A percentile compares a stretch with the other conserved stretches of the same genome.
phyloP scores from a whole-genome alignment of 2,329 filamentous ascomycete species.

The Geosmithia flava region DNA sequence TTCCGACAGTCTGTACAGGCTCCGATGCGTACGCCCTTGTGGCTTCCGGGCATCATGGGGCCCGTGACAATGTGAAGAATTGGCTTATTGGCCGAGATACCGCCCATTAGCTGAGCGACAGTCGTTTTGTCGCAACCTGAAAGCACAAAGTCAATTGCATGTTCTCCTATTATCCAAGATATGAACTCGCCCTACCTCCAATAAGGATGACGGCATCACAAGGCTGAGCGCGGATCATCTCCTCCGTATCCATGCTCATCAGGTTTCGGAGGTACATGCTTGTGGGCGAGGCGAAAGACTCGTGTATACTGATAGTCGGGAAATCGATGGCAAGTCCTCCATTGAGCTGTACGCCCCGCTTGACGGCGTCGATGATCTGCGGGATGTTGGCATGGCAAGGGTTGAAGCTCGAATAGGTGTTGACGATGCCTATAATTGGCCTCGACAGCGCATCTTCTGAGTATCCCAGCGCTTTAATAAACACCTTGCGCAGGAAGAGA shows the following conservation, averaged over 20 bases:
- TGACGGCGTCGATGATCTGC: slow-evolving; percentile 58
- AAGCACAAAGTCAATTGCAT: no score
- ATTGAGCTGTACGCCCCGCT: slow-evolving; percentile 52
- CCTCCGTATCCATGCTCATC: slow-evolving; percentile 72
- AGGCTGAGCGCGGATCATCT: slow-evolving; percentile 64
- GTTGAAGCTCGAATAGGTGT: slow-evolving; percentile 63
- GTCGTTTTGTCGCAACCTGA: slow-evolving; percentile 58
- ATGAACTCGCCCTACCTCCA: slow-evolving; percentile 24
- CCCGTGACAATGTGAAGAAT: slow-evolving; percentile 57
- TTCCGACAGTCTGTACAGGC: slow-evolving; percentile 66
- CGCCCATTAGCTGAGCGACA: slow-evolving; percentile 64
- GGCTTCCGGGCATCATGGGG: slow-evolving; percentile 63
- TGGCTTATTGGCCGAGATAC: slow-evolving; percentile 62
- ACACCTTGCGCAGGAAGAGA: slow-evolving; percentile 62
- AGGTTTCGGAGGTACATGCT: slow-evolving; percentile 65
- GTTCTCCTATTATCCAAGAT: no score
- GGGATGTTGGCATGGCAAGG: slow-evolving; percentile 63
- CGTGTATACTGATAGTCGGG: slow-evolving; percentile 60
- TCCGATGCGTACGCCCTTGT: slow-evolving; percentile 50
- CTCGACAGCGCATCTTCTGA: slow-evolving; percentile 57
- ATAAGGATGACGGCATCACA: slow-evolving; percentile 57
- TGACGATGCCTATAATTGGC: slow-evolving; percentile 63
- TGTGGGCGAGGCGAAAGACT: slow-evolving; percentile 57
- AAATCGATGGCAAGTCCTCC: slow-evolving; percentile 62
- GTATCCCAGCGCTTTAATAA: slow-evolving; percentile 67